These are phyloP conservation scores for Pythium periplocum DNA, from an alignment of 352 stramenopile species.

Conservation along the genomic window DNA sequence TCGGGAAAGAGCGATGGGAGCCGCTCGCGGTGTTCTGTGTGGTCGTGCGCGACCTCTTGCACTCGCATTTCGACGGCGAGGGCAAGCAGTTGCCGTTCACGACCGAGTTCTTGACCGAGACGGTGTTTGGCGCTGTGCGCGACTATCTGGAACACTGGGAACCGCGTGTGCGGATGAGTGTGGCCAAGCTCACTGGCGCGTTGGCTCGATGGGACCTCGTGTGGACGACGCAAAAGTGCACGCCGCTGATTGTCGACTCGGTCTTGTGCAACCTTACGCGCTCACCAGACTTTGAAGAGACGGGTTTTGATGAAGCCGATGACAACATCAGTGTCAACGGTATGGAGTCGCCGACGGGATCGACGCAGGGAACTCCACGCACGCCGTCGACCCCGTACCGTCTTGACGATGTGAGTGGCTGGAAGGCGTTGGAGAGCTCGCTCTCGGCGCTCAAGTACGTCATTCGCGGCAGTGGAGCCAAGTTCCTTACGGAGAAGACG, in stretches of 20 bases:
- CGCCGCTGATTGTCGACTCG: slow-evolving; percentile 68
- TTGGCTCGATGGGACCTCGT: slow-evolving; percentile 55
- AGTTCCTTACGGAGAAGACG: slow-evolving; percentile 40
- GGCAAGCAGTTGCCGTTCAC: slow-evolving; percentile 23
- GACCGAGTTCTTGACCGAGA: slow-evolving; percentile 36
- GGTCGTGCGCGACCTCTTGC: slow-evolving; percentile 46
- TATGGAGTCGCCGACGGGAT: slow-evolving; percentile 57
- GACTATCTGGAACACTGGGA: slow-evolving; percentile 83
- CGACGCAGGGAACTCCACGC: slow-evolving; percentile 54
- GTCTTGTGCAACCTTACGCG: slow-evolving; percentile 67
- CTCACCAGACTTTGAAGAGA: slow-evolving; percentile 79
- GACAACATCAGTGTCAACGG: slow-evolving; percentile 80
- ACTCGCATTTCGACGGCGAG: slow-evolving; percentile 26
- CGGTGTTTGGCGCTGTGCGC: slow-evolving; percentile 31
- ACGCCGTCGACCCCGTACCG: slow-evolving; percentile 75
- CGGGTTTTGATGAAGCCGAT: slow-evolving; percentile 64
- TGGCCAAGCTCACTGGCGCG: slow-evolving; percentile 67
- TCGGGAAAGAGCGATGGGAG: slow-evolving; percentile 66
- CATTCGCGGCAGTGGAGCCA: slow-evolving; percentile 67
- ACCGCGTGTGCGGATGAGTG: slow-evolving; percentile 70
- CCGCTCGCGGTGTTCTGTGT: slow-evolving; percentile 60
- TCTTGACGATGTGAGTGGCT: slow-evolving; percentile 95
- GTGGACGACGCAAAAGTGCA: slow-evolving; percentile 57
- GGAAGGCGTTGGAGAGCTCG: slow-evolving; percentile 94
- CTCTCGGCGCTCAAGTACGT: slow-evolving; percentile 84